Evolutionary conservation across 1,139 yeast genomes (phyloP), one percentile per base, ranked within the genome.

Genomic region (Sugiyamaella pinicola): DNA sequence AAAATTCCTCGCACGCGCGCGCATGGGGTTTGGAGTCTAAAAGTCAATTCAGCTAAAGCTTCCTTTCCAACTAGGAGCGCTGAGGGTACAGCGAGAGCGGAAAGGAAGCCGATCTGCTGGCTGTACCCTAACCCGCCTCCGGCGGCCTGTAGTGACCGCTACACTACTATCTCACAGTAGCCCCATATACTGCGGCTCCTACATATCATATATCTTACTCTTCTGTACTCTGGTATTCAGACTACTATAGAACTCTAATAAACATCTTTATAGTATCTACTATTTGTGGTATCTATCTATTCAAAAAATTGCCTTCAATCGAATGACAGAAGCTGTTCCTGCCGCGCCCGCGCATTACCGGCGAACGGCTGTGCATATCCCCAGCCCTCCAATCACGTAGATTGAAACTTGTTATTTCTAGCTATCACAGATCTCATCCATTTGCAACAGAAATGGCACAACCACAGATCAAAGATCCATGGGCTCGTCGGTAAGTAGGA

Each of bases 401-500:
- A 43, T 19, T 19, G 40, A 41, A 34, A 43, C 35, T 45, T 37
- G 22, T 12, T 22, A 43, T 19, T n/a, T 22, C 19, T 31, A 33
- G 21, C 22, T n/a, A n/a, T 8, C 31, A 28, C 29, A 33, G 21
- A 19, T 33, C 10, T 8, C 40, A 24, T 28, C 29, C 15, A 24
- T 42, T 9, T 28, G n/a, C 35, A 21, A 38, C 43, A 42, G 15
- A 43, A 43, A 43, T 43, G 47, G 47, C 49, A 12, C 49, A 66
- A 33, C 56, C 65, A 52, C 67, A 68, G 53, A 52, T 60, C 33
- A 70, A 69, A 54, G 79, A 76, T 61, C 79, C 80, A 22, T 76
- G 79, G 79, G 79, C 78, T 43, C 69, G 71, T 65, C 69, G 76
- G 78, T 75, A 64, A 44, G 78, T 67, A 21, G 2, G 5, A 22